These are phyloP conservation scores for Apiotrichum akiyoshidainum DNA, from an alignment of 1,284 basidiomycete species.

Conservation along the genomic window DNA sequence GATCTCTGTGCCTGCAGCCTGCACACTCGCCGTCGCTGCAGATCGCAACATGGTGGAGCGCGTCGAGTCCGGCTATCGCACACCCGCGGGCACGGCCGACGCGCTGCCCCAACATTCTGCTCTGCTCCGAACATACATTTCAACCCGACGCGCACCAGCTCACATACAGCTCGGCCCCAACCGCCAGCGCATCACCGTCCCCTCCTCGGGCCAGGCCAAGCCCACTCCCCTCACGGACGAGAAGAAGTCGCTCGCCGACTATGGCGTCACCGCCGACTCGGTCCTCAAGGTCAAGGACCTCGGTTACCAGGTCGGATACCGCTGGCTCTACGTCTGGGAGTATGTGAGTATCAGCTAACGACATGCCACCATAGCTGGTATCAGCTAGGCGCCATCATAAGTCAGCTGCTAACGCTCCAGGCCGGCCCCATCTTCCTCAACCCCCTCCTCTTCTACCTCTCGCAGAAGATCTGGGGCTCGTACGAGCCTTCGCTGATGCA, in stretches of 20 bases:
- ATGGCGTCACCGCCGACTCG: conserved; percentile 60
- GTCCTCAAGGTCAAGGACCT: conserved; percentile 74
- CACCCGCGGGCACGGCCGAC: no score
- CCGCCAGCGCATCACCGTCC: conserved; percentile 67
- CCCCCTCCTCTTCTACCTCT: conserved; percentile 74
- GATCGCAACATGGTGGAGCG: no score
- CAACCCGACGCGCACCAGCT: not conserved
- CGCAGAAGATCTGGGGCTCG: conserved; percentile 37
- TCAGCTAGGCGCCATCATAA: no score
- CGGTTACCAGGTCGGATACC: conserved; percentile 81
- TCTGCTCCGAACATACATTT: no score
- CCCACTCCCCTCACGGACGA: conserved; percentile 62
- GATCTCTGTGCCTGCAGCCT: no score
- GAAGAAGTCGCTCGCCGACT: conserved; percentile 60
- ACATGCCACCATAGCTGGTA: no score
- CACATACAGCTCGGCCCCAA: conserved; percentile 60
- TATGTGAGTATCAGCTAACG: conserved; percentile 61
- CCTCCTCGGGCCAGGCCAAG: conserved; percentile 26
- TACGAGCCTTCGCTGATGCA: conserved; percentile 41
- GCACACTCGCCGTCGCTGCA: no score
- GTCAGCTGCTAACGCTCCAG: conserved; percentile 52
- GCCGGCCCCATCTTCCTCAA: conserved; percentile 87
- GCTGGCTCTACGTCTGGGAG: conserved; percentile 81
- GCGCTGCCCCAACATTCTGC: no score
- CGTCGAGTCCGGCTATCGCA: no score